Evolutionary conservation across 495 filamentous ascomycete species (phyloP).

Genomic region (Apiosordaria backusii): DNA sequence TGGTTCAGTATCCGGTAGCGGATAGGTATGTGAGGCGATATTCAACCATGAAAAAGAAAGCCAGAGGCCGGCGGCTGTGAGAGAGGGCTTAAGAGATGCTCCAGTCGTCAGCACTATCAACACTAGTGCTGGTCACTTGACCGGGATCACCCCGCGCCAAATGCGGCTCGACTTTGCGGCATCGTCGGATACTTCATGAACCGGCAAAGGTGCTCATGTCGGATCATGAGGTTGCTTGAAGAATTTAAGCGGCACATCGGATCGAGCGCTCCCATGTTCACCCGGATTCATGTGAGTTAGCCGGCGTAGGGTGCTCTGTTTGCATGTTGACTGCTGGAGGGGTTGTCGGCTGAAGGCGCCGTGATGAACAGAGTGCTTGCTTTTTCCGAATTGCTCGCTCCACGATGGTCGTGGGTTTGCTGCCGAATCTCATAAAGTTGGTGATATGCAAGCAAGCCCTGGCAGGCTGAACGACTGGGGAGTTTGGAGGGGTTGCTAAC

Average conservation of each 20-base stretch:
- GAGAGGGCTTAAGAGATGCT: neutral
- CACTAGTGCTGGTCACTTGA: neutral
- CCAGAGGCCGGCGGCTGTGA: neutral
- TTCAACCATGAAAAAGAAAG: neutral
- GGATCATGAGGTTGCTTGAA: neutral
- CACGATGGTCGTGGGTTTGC: neutral
- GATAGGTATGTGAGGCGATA: neutral
- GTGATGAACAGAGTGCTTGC: neutral
- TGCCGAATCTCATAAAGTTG: neutral
- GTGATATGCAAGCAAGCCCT: neutral
- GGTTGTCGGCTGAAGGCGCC: neutral
- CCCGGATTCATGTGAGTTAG: neutral
- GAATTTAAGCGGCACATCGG: neutral
- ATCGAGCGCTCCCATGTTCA: neutral
- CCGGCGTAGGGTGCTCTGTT: neutral
- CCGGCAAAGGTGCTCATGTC: neutral
- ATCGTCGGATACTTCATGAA: neutral
- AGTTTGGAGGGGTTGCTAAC: neutral
- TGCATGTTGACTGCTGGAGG: neutral
- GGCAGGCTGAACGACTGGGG: neutral
- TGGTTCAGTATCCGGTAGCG: neutral
- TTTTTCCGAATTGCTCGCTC: neutral
- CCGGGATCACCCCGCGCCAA: neutral
- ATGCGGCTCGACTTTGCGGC: neutral
- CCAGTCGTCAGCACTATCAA: no score